Conservation (phyloP, 2,329 filamentous ascomycete genomes). For the Cladobotryum mycophilum region DNA sequence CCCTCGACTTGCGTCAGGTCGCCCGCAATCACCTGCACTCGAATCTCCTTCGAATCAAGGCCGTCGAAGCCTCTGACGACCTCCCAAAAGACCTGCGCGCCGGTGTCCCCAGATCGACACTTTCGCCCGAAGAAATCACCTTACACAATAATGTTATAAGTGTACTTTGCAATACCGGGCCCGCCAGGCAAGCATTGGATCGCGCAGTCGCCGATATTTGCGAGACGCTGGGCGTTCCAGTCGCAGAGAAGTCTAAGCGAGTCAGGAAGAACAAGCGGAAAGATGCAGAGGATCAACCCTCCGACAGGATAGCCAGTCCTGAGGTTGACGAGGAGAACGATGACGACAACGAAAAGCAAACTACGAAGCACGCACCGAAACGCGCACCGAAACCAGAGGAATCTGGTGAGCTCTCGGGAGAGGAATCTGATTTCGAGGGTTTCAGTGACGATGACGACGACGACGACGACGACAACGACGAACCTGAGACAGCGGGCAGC, state of each 20-base stretch:
- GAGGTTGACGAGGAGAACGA: background rate
- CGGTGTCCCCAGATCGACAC: conserved; percentile 42
- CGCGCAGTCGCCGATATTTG: conserved; percentile 46
- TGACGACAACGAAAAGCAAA: background rate
- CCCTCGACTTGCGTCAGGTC: conserved; percentile 51
- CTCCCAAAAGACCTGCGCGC: conserved; percentile 43
- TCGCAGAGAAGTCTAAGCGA: conserved; percentile 36
- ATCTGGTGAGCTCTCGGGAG: conserved; percentile 18
- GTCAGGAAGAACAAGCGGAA: conserved; percentile 26
- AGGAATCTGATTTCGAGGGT: conserved; percentile 32
- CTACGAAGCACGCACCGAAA: background rate
- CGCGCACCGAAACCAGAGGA: conserved; percentile 8
- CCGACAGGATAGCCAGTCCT: conserved; percentile 15
- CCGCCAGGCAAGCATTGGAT: conserved; percentile 44
- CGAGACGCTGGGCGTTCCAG: conserved; percentile 39
- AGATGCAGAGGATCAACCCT: conserved; percentile 24
- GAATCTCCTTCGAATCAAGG: conserved; percentile 48
- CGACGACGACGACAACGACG: conserved; percentile 15
- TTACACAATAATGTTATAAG: conserved; percentile 56
- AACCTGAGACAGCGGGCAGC: conserved; percentile 16
- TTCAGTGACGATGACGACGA: conserved; percentile 27
- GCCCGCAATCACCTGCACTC: conserved; percentile 51
- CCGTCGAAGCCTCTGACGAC: conserved; percentile 43
- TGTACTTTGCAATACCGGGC: conserved; percentile 45
- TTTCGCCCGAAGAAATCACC: conserved; percentile 45